Percentiles rank a stretch among this genome's conserved stretches.
phyloP scores from a whole-genome alignment of 139 green algal genomes.

The Tetraselmis chui region DNA sequence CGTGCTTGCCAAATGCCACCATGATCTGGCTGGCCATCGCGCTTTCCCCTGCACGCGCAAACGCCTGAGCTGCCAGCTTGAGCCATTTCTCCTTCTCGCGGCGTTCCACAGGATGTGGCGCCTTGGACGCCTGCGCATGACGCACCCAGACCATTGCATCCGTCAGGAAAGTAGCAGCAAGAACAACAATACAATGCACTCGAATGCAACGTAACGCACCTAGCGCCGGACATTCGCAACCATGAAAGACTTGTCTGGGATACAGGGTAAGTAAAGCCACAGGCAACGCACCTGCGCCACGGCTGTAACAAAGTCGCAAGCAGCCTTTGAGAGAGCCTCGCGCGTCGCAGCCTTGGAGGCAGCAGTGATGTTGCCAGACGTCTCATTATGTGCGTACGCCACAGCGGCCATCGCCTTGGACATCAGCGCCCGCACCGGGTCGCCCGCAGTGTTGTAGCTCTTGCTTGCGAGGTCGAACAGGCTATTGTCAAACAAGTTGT shows the following conservation, averaged over 20 bases:
- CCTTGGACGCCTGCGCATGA: neutral
- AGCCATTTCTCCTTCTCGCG: neutral
- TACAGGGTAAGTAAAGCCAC: too few species aligned
- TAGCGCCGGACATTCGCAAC: too few species aligned
- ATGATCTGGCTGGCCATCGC: neutral
- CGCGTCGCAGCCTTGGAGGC: neutral
- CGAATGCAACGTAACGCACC: too few species aligned
- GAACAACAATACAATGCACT: too few species aligned
- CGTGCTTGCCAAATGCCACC: neutral
- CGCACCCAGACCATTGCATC: too few species aligned
- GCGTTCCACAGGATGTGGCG: neutral
- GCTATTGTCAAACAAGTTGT: slow-evolving; percentile 24
- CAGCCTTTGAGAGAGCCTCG: neutral
- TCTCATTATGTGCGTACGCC: neutral
- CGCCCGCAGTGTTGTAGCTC: slow-evolving; percentile 11
- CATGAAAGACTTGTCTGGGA: too few species aligned
- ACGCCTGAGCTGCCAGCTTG: slow-evolving; percentile 5
- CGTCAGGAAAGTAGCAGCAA: too few species aligned
- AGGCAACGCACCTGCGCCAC: neutral
- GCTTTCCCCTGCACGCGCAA: neutral
- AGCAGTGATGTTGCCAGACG: neutral
- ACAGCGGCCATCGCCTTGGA: neutral
- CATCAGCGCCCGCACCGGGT: slow-evolving; percentile 7
- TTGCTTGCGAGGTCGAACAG: slow-evolving; percentile 10
- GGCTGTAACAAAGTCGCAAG: neutral